Evolutionary conservation across 2,329 filamentous ascomycete species (phyloP).

Genomic region (Botrytis squamosa): DNA sequence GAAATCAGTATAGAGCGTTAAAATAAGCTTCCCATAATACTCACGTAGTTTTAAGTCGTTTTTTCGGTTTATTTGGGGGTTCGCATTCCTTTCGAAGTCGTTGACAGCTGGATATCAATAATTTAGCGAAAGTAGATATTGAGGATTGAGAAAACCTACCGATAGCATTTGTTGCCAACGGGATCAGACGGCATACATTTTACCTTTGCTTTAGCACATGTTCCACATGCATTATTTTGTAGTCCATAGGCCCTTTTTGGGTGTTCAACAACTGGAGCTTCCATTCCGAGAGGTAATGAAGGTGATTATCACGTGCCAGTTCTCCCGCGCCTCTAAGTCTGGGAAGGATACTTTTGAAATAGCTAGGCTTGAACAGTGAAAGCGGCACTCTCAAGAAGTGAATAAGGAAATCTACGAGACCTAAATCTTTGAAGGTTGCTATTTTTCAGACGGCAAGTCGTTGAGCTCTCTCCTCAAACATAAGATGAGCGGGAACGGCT

Average conservation of each 20-base stretch:
- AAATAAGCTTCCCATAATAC: neutral
- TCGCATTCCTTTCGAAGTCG: slow-evolving; percentile 24
- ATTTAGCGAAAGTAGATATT: neutral
- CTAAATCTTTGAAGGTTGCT: neutral
- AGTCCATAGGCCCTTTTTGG: neutral
- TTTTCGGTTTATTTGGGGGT: slow-evolving; percentile 18
- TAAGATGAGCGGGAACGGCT: neutral
- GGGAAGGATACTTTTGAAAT: neutral
- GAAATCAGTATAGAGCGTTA: neutral
- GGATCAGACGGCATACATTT: slow-evolving; percentile 22
- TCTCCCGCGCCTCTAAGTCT: neutral
- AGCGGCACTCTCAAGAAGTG: neutral
- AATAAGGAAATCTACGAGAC: neutral
- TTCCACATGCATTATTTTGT: slow-evolving; percentile 24
- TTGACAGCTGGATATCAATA: neutral
- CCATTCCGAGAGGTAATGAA: neutral
- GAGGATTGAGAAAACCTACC: neutral
- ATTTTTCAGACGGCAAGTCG: neutral
- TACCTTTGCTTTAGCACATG: slow-evolving; percentile 26
- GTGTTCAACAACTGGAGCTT: neutral
- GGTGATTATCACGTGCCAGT: neutral
- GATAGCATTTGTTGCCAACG: slow-evolving; percentile 9
- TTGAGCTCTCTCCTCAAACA: neutral
- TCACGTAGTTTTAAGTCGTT: slow-evolving; percentile 18
- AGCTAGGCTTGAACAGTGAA: neutral